Evolutionary conservation across 1,139 yeast genomes (phyloP).

Genomic region (Taphrina wiesneri): DNA sequence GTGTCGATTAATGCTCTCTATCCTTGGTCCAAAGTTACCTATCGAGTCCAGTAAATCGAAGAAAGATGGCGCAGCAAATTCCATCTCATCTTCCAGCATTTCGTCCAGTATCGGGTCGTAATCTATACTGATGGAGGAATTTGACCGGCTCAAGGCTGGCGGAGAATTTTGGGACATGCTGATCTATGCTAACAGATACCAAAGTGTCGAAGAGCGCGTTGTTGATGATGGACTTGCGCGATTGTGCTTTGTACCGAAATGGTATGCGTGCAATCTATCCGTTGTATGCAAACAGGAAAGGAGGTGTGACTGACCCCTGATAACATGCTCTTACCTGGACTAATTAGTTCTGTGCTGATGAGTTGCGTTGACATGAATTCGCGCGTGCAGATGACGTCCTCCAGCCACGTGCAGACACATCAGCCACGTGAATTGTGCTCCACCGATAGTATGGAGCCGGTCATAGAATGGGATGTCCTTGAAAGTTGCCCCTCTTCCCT

Average conservation of each 20-base stretch:
- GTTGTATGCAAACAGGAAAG: neutral
- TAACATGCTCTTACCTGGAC: neutral
- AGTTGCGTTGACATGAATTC: neutral
- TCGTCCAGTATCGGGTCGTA: slow-evolving; percentile 33
- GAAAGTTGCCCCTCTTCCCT: neutral
- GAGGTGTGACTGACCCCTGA: neutral
- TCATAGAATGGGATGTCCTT: neutral
- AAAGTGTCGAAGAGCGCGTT: neutral
- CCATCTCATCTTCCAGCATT: slow-evolving; percentile 33
- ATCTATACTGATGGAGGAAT: slow-evolving; percentile 17
- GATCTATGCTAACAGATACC: neutral
- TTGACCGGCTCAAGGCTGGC: slow-evolving; percentile 22
- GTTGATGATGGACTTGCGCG: neutral
- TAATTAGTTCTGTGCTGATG: neutral
- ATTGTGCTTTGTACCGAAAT: neutral
- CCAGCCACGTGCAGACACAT: neutral
- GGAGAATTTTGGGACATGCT: slow-evolving; percentile 16
- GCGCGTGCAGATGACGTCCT: neutral
- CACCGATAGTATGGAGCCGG: neutral
- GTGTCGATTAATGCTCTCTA: slow-evolving; percentile 25
- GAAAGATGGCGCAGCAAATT: slow-evolving; percentile 19
- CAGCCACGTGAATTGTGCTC: neutral
- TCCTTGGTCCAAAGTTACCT: slow-evolving; percentile 29
- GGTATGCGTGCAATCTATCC: neutral
- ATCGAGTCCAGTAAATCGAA: slow-evolving; percentile 30